Base-by-base conservation (phyloP, 345 rosid genomes). In the Citrus sp. region DNA sequence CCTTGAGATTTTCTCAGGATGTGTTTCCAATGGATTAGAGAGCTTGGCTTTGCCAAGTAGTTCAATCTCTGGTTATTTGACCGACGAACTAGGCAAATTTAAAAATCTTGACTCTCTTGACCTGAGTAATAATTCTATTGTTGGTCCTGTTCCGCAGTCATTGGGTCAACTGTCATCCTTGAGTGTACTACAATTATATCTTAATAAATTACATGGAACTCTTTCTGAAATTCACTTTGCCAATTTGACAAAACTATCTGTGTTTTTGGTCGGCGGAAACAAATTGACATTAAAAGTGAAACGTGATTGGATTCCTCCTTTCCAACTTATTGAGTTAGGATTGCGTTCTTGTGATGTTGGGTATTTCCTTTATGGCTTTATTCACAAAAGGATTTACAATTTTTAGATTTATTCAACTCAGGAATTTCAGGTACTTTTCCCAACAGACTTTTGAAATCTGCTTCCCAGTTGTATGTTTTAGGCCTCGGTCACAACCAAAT, bases 361-460 rank as follows among this genome's bases (percentile, higher is more conserved):
- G n/a, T 80, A 16, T 87, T 87, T 37, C 89, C 87, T 0, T 1
- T n/a, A 3, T 87, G 88, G 89, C 55, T 87, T 42, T 77, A 6
- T 54, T 21, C 71, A 49, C 86, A 78, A 19, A 77, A 6, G 2
- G 18, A 40, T 3, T 67, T 63, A 30, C 4, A 5, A 8, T 22
- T 21, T n/a, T 76, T 87, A 21, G 86, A 87, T 72, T 40, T 87
- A 32, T 83, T 87, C 2, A 32, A 65, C n/a, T 46, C 86, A 30
- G 80, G 56, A 25, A 80, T 87, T 63, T 78, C 81, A 68, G 83
- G 68, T 49, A 7, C 64, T 14, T 56, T 83, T n/a, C 84, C 84
- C 24, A 14, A 9, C 10, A 61, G 1, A 0, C 0, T 67, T 18
- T 30, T 32, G 67, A 63, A 63, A 13, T 63, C 67, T 12, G 7